Conservation (phyloP, 73 alveolate species). For the Tetrahymena malaccensis region DNA sequence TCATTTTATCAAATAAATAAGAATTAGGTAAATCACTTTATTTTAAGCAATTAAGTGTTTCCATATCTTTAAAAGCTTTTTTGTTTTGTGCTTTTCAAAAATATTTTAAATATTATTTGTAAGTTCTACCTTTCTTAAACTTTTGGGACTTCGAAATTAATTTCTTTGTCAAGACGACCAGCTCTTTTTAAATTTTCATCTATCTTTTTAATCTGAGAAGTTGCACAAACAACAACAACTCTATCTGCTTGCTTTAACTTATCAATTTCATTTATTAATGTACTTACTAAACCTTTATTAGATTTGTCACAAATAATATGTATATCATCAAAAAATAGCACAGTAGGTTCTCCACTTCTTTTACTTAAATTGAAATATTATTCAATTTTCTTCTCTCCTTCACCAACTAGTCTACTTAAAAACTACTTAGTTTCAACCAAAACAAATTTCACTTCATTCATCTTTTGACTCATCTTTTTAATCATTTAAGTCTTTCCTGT, state of each 20-base stretch:
- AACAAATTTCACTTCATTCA: background rate
- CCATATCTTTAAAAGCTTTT: no score
- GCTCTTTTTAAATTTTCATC: constrained; percentile 24
- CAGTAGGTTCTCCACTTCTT: background rate
- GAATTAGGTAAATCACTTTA: no score
- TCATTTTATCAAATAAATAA: no score
- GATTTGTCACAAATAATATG: background rate
- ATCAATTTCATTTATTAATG: background rate
- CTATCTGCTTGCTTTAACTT: background rate
- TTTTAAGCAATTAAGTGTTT: no score
- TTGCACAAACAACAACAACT: background rate
- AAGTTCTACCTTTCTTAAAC: background rate
- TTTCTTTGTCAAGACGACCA: constrained; percentile 42
- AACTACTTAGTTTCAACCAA: background rate
- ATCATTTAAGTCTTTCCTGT: background rate
- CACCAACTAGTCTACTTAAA: background rate
- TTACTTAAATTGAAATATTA: background rate
- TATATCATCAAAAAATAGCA: background rate
- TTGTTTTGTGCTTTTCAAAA: no score
- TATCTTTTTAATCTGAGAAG: constrained; percentile 1
- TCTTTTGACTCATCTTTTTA: background rate
- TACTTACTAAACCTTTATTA: background rate
- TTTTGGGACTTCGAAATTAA: constrained; percentile 21
- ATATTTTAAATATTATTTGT: background rate
- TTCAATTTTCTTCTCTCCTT: background rate